phyloP scores from a whole-genome alignment of 2,329 filamentous ascomycete species.

The Colletotrichum costaricense region DNA sequence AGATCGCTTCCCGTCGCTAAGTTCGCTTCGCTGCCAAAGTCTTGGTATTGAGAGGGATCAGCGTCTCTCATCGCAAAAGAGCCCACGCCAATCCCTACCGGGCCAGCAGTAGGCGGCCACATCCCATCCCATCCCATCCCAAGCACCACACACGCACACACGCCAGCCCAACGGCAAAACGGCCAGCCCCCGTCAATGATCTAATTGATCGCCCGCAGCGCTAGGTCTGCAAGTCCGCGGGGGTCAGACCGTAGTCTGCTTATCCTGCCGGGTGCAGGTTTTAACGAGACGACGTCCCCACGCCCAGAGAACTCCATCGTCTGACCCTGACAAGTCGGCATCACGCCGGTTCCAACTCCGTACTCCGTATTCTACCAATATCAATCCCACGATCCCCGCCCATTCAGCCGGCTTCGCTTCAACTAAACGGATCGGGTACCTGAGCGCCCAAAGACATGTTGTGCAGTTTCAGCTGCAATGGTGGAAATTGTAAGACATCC shows the following conservation, averaged over 20 bases:
- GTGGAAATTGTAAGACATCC: slow-evolving; percentile 5
- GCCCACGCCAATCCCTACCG: not conserved
- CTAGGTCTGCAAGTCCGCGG: not conserved
- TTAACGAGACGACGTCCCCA: not conserved
- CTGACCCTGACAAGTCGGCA: not conserved
- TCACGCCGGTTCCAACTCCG: not conserved
- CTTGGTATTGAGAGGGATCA: not conserved
- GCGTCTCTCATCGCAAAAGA: not conserved
- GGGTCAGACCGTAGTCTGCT: not conserved
- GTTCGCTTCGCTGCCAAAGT: not conserved
- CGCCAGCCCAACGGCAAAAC: not conserved
- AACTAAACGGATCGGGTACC: not conserved
- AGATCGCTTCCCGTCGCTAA: not conserved
- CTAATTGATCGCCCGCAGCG: not conserved
- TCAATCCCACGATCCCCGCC: not conserved
- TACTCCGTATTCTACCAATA: not conserved
- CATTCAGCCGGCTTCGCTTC: not conserved
- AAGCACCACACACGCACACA: not conserved
- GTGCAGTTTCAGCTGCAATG: not conserved
- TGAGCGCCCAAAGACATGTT: slow-evolving; percentile 3
- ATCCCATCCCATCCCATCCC: not conserved
- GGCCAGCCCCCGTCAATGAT: not conserved
- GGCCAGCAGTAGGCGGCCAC: not conserved
- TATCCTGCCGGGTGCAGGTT: not conserved
- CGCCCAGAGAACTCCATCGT: not conserved